Evolutionary conservation across 192 early-diverging fungal species (phyloP), one percentile per base, ranked within the genome.

Genomic region (Bifiguratus adelaidae): DNA sequence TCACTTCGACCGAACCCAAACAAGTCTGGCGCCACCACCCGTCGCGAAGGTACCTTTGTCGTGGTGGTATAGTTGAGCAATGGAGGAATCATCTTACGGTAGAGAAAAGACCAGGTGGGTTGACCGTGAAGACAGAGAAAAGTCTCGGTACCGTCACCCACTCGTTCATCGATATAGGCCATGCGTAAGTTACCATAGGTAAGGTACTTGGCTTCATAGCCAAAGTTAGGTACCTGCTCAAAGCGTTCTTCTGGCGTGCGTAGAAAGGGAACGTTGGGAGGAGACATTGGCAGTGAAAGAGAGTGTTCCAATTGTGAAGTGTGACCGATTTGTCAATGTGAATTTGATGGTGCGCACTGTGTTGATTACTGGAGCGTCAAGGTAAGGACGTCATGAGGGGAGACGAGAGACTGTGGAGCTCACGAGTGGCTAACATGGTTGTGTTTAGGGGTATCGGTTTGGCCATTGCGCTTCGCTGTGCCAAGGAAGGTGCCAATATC

Each of bases 381-480:
- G n/a, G n/a, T n/a, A n/a, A n/a, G n/a, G n/a, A n/a, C n/a, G n/a
- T n/a, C n/a, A n/a, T n/a, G n/a, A n/a, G n/a, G n/a, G n/a, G n/a
- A n/a, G n/a, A n/a, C n/a, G n/a, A n/a, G n/a, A n/a, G n/a, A n/a
- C n/a, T n/a, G n/a, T n/a, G n/a, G n/a, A n/a, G n/a, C n/a, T n/a
- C n/a, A n/a, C n/a, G n/a, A n/a, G n/a, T n/a, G n/a, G n/a, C n/a
- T 23, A 18, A 15, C 15, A 44, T 3, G 9, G 36, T 36, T 7
- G 27, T 9, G 9, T 30, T 24, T 21, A 59, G 76, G 27, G 87
- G 87, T n/a, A 90, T 90, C 40, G 87, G 87, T 41, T 54, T 87
- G 41, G 87, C 80, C 29, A 86, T 86, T 42, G 85, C 79, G 2
- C 30, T 82, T 13, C 71, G 79, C 7, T 72, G 74, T 3, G 86